phyloP scores from a whole-genome alignment of 164 flowering plant genomes.

The Taxillus chinensis region DNA sequence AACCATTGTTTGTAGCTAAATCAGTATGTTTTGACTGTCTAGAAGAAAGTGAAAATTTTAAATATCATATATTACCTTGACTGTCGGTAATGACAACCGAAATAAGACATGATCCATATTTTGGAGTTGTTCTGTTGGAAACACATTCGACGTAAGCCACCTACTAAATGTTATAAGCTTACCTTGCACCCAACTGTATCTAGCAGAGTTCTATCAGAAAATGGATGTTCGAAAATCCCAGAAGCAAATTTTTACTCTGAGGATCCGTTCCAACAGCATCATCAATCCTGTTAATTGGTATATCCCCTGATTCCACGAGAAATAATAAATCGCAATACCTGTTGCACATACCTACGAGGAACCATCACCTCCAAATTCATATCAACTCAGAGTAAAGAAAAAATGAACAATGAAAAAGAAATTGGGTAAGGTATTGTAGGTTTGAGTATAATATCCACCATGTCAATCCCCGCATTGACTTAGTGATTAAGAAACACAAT shows the following conservation, averaged over 20 bases:
- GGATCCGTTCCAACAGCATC: slow-evolving; percentile 84
- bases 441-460: slow-evolving; percentile 29
- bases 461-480: slow-evolving; percentile 84
- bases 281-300: slow-evolving; percentile 59
- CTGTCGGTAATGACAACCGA: too few relatives aligned
- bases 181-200: slow-evolving; percentile 77
- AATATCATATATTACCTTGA: too few relatives aligned
- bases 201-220: slow-evolving; percentile 57
- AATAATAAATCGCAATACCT: slow-evolving; percentile 33
- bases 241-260: slow-evolving; percentile 75
- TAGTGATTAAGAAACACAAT: slow-evolving; percentile 44
- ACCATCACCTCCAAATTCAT: slow-evolving; percentile 68
- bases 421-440: not conserved
- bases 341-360: slow-evolving; percentile 50
- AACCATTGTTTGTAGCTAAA: not conserved
- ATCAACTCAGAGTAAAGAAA: not conserved
- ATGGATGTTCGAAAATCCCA: slow-evolving; percentile 73
- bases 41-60: too few relatives aligned
- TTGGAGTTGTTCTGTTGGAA: too few relatives aligned
- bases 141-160: not conserved
- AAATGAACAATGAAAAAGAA: not conserved
- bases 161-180: slow-evolving; percentile 5
- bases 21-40: too few relatives aligned
- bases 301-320: slow-evolving; percentile 62
- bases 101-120: too few relatives aligned